phyloP scores from a whole-genome alignment of 768 basidiomycete genomes.

The Mycena maculata region DNA sequence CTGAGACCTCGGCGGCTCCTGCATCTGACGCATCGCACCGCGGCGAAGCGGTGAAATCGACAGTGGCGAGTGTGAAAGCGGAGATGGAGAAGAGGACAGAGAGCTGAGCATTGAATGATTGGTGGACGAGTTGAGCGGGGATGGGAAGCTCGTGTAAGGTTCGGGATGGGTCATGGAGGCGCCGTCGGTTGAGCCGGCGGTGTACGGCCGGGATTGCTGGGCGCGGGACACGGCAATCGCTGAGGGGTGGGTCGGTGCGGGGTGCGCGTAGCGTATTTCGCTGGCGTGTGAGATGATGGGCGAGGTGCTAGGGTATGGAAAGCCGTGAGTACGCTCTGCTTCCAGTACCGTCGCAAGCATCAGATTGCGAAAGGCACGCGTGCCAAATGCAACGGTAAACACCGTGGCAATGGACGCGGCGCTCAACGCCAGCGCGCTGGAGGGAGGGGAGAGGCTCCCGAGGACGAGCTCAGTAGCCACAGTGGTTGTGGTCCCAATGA shows the following conservation, averaged over 20 bases:
- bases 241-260: background rate
- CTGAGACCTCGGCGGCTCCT: conserved; percentile 2
- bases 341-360: conserved; percentile 23
- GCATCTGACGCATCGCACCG: background rate
- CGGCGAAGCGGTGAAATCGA: conserved; percentile 6
- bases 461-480: conserved; percentile 6
- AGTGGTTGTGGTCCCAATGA: conserved; percentile 13
- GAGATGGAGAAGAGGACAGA: background rate
- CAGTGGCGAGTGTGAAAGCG: background rate
- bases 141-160: conserved; percentile 20
- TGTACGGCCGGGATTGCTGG: background rate
- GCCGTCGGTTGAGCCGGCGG: background rate
- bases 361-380: conserved; percentile 26
- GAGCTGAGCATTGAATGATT: background rate
- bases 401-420: background rate
- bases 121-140: conserved; percentile 17
- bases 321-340: background rate
- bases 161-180: background rate
- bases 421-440: conserved; percentile 16
- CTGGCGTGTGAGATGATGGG: conserved; percentile 17
- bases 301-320: conserved; percentile 16
- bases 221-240: background rate
- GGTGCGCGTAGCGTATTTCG: conserved; percentile 18
- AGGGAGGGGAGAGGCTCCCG: conserved; percentile 8
- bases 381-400: conserved; percentile 13